These are phyloP conservation scores for Epichloe uncinata DNA, from an alignment of 2,329 filamentous ascomycete species.

Conservation along the genomic window DNA sequence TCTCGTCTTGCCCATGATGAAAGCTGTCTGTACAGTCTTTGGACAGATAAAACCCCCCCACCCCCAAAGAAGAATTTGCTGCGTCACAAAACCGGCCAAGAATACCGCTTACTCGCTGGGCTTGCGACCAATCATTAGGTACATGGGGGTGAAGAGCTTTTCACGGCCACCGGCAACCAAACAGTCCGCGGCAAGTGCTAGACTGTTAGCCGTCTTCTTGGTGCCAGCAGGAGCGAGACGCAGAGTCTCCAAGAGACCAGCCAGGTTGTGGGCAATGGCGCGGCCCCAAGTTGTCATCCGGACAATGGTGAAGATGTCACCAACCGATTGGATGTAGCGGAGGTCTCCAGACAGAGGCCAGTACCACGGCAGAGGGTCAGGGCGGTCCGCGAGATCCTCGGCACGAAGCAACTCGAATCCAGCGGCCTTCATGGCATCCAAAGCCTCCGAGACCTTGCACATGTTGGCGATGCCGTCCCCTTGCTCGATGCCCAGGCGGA, in stretches of 20 bases:
- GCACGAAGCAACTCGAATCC: constrained; percentile 75
- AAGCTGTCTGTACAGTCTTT: neutral
- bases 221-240: constrained; percentile 69
- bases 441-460: constrained; percentile 71
- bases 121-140: constrained; percentile 89
- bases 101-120: constrained; percentile 27
- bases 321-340: constrained; percentile 65
- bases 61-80: neutral
- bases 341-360: constrained; percentile 81
- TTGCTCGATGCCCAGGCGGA: constrained; percentile 88
- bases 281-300: constrained; percentile 84
- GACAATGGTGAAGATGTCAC: constrained; percentile 69
- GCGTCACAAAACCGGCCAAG: neutral
- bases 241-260: constrained; percentile 62
- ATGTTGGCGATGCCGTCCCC: constrained; percentile 95
- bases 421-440: constrained; percentile 71
- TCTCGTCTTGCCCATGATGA: neutral
- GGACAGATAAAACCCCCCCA: neutral
- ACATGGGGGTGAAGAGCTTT: constrained; percentile 98
- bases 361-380: constrained; percentile 78
- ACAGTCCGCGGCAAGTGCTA: constrained; percentile 70
- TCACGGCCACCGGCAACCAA: constrained; percentile 75
- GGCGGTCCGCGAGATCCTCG: constrained; percentile 73
- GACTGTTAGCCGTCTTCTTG: constrained; percentile 86
- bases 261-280: constrained; percentile 58